These are phyloP conservation scores for Colletotrichum sp. DNA, from an alignment of 2,329 filamentous ascomycete genomes.

Conservation along the genomic window DNA sequence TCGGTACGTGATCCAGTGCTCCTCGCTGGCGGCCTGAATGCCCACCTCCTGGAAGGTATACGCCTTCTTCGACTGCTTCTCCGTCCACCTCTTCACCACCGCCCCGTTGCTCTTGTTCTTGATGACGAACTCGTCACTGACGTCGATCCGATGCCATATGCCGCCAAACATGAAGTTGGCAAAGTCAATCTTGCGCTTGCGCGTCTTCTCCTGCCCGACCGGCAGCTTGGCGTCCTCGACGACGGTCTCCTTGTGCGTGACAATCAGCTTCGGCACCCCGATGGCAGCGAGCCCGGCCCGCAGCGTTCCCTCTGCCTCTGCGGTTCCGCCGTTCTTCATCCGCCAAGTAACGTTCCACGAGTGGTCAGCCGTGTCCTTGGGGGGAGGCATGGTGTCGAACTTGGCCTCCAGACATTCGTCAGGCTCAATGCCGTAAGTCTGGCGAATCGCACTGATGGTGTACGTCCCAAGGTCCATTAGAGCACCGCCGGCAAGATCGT, in stretches of 20 bases:
- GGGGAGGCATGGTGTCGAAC: slow-evolving; percentile 29
- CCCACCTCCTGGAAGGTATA: slow-evolving; percentile 40
- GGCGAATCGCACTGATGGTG: slow-evolving; percentile 39
- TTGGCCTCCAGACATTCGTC: slow-evolving; percentile 39
- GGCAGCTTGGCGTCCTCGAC: slow-evolving; percentile 21
- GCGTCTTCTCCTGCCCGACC: slow-evolving; percentile 26
- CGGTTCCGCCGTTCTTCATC: slow-evolving; percentile 44
- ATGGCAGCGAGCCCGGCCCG: slow-evolving; percentile 3
- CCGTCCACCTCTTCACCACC: slow-evolving; percentile 27
- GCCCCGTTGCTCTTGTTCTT: slow-evolving; percentile 23
- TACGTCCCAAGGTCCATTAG: slow-evolving; percentile 49
- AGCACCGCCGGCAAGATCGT: slow-evolving; percentile 45
- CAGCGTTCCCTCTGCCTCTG: slow-evolving; percentile 33
- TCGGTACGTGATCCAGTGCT: slow-evolving; percentile 48
- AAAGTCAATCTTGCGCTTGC: slow-evolving; percentile 31
- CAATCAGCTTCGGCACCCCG: slow-evolving; percentile 24
- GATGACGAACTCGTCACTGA: slow-evolving; percentile 39
- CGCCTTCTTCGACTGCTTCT: slow-evolving; percentile 32
- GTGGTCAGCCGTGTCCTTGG: slow-evolving; percentile 36
- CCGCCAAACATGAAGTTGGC: slow-evolving; percentile 29
- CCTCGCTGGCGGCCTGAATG: slow-evolving; percentile 32
- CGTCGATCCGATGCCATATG: slow-evolving; percentile 38
- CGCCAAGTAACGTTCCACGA: slow-evolving; percentile 39
- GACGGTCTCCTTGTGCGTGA: slow-evolving; percentile 22
- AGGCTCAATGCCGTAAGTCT: slow-evolving; percentile 43